Evolutionary conservation across 2,329 filamentous ascomycete genomes (phyloP).

Genomic region (Lithohypha guttulata): DNA sequence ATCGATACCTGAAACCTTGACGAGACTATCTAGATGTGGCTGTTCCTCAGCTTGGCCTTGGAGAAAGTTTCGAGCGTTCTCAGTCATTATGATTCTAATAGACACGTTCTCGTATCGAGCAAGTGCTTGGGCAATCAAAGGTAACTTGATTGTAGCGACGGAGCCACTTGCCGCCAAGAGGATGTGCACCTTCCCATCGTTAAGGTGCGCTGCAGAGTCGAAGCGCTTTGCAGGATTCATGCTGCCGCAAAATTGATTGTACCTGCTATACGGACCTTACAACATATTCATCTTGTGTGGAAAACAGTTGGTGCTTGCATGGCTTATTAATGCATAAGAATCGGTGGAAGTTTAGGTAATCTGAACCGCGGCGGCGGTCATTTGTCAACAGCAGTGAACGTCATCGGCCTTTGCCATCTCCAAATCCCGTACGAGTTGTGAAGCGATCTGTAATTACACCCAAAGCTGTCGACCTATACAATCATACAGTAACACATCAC

Average conservation of each 20-base stretch:
- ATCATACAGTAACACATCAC: not conserved
- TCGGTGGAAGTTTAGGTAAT: not conserved
- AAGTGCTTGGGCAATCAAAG: slow-evolving; percentile 47
- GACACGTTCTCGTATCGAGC: slow-evolving; percentile 48
- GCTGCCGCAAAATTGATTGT: too few species aligned
- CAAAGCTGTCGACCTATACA: too few species aligned
- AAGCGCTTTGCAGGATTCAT: slow-evolving; percentile 14
- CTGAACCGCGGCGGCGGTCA: not conserved
- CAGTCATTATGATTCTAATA: slow-evolving; percentile 75
- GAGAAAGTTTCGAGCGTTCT: slow-evolving; percentile 64
- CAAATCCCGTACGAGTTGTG: too few species aligned
- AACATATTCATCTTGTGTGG: not conserved
- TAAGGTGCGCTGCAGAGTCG: slow-evolving; percentile 17
- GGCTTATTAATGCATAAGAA: slow-evolving; percentile 1
- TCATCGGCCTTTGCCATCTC: slow-evolving; percentile 6
- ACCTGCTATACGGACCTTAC: too few species aligned
- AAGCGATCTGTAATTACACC: too few species aligned
- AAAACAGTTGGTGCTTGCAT: not conserved
- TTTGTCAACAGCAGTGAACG: slow-evolving; percentile 16
- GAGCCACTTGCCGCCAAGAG: slow-evolving; percentile 59
- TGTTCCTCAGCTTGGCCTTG: slow-evolving; percentile 66
- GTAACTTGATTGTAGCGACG: slow-evolving; percentile 82
- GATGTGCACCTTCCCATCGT: slow-evolving; percentile 48
- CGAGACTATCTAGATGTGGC: slow-evolving; percentile 52
- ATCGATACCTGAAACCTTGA: slow-evolving; percentile 59